Evolutionary conservation across 768 basidiomycete genomes (phyloP).

Genomic region (Leccinum pellstonianum): DNA sequence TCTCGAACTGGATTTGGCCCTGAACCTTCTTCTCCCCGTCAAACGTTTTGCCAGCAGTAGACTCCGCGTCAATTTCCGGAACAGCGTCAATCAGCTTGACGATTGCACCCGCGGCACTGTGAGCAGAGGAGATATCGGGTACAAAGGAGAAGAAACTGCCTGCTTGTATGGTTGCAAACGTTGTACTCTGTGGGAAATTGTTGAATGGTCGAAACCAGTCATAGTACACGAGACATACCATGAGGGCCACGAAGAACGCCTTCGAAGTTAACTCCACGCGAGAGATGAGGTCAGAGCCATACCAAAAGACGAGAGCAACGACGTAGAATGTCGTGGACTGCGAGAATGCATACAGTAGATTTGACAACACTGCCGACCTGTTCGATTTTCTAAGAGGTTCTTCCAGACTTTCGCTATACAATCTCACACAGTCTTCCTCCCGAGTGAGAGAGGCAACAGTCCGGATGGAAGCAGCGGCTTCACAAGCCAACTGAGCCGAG

Average conservation of each 20-base stretch:
- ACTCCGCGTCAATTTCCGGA: conserved; percentile 82
- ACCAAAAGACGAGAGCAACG: conserved; percentile 85
- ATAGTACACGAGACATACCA: conserved; percentile 44
- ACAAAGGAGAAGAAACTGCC: conserved; percentile 84
- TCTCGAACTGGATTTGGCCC: conserved; percentile 74
- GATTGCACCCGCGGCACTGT: conserved; percentile 72
- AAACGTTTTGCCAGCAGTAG: conserved; percentile 56
- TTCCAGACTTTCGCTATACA: conserved; percentile 71
- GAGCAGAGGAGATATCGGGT: conserved; percentile 85
- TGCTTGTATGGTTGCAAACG: conserved; percentile 83
- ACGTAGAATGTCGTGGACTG: conserved; percentile 77
- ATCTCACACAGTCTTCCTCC: conserved; percentile 72
- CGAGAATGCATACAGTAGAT: conserved; percentile 66
- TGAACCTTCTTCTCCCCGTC: conserved; percentile 38
- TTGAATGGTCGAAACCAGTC: conserved; percentile 1
- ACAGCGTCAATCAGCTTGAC: conserved; percentile 70
- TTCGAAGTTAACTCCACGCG: conserved; percentile 29
- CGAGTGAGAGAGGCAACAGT: conserved; percentile 89
- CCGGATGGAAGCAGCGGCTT: conserved; percentile 85
- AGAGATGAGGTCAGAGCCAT: conserved; percentile 62
- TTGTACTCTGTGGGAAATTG: conserved; percentile 26
- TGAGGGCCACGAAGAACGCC: conserved; percentile 82
- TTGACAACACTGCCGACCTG: conserved; percentile 62
- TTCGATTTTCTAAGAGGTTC: conserved; percentile 67
- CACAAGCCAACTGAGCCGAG: conserved; percentile 88